Conservation (phyloP, 805 yeast species). For the Ogataea neopini region DNA sequence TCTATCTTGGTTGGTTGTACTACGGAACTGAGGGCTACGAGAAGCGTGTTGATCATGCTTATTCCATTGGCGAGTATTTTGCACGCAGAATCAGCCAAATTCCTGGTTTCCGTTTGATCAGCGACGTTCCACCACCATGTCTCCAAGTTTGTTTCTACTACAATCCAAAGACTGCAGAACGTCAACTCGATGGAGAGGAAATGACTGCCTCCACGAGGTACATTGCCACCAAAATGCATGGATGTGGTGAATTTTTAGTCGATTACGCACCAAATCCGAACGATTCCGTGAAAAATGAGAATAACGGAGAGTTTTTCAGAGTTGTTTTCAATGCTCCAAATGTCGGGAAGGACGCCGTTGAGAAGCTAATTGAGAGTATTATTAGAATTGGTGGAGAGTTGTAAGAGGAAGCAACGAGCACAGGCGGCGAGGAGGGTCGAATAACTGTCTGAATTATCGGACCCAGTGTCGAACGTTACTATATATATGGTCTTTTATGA, state of each 20-base stretch:
- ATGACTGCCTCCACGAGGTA: conserved; percentile 60
- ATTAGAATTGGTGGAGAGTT: conserved; percentile 14
- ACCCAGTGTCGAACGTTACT: too few species aligned
- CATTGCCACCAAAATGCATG: conserved; percentile 61
- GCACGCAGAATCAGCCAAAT: conserved; percentile 41
- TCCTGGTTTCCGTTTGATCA: conserved; percentile 56
- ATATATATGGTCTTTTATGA: too few species aligned
- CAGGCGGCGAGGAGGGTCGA: not conserved
- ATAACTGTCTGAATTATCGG: too few species aligned
- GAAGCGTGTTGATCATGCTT: conserved; percentile 72
- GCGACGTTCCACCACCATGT: conserved; percentile 67
- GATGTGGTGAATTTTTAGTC: conserved; percentile 64
- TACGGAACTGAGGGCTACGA: conserved; percentile 71
- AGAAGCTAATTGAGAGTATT: conserved; percentile 44
- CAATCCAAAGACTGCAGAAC: conserved; percentile 39
- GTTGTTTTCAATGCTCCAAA: conserved; percentile 80
- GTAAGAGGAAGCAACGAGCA: not conserved
- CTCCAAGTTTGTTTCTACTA: conserved; percentile 83
- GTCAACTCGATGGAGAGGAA: conserved; percentile 31
- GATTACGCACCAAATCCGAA: conserved; percentile 77
- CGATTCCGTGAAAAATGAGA: conserved; percentile 38
- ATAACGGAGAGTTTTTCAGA: conserved; percentile 76
- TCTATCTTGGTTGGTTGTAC: conserved; percentile 79
- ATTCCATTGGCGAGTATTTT: conserved; percentile 61
- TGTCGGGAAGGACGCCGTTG: conserved; percentile 45